These are phyloP conservation scores for Globomyces pollinis-pini DNA, from an alignment of 192 early-diverging fungal genomes.

Conservation along the genomic window DNA sequence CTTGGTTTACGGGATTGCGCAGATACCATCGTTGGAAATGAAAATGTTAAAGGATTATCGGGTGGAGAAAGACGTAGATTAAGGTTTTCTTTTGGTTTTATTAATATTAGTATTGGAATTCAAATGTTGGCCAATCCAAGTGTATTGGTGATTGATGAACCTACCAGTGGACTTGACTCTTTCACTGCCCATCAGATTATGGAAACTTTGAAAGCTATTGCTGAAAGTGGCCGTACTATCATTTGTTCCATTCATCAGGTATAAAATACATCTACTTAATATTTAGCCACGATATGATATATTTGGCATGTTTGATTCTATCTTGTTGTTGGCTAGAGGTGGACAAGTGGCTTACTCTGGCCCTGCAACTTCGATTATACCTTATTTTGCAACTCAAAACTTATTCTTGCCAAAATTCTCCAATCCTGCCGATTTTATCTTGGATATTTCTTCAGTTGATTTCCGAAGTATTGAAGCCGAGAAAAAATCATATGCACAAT, in stretches of 20 bases:
- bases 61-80: slow-evolving; percentile 82
- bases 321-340: slow-evolving; percentile 69
- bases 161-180: slow-evolving; percentile 72
- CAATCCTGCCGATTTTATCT: slow-evolving; percentile 21
- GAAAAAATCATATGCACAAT: too few species aligned
- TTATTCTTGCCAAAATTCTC: neutral
- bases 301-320: slow-evolving; percentile 78
- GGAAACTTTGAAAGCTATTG: slow-evolving; percentile 63
- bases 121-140: slow-evolving; percentile 72
- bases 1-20: slow-evolving; percentile 34
- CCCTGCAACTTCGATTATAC: slow-evolving; percentile 3
- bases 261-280: too few species aligned
- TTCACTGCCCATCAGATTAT: slow-evolving; percentile 59
- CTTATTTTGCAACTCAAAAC: slow-evolving; percentile 29
- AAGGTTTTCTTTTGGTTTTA: too few species aligned
- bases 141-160: slow-evolving; percentile 80
- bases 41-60: slow-evolving; percentile 69
- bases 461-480: slow-evolving; percentile 22
- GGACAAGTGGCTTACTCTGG: slow-evolving; percentile 77
- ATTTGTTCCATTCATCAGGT: slow-evolving; percentile 80
- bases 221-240: slow-evolving; percentile 54
- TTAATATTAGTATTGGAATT: slow-evolving; percentile 75
- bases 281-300: slow-evolving; percentile 62
- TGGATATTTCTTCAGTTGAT: slow-evolving; percentile 39
- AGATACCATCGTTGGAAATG: slow-evolving; percentile 50